phyloP scores from a whole-genome alignment of 148 eudicot species.

The Chenopodium album region DNA sequence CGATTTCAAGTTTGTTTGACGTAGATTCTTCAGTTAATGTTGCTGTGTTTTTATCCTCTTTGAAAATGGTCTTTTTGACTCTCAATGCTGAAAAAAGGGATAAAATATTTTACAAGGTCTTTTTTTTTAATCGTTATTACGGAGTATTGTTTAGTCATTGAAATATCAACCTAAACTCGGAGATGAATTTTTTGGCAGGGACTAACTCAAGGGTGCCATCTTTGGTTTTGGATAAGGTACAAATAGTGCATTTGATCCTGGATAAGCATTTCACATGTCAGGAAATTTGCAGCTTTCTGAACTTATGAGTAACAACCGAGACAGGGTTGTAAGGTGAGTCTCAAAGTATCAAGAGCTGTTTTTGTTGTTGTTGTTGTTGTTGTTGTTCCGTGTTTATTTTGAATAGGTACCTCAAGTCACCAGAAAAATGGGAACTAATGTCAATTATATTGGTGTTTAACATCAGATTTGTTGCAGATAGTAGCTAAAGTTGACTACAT shows the following conservation, averaged over 20 bases:
- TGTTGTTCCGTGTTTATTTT: not conserved
- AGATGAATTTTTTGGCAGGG: slow-evolving; percentile 22
- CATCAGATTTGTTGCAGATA: not conserved
- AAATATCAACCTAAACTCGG: not conserved
- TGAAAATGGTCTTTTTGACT: not conserved
- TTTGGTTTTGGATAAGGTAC: not conserved
- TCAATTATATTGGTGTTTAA: not conserved
- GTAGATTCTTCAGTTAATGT: no score
- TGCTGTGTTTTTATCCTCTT: not conserved
- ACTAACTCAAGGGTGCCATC: not conserved
- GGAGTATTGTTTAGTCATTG: not conserved
- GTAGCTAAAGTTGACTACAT: not conserved
- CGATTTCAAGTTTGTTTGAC: not conserved
- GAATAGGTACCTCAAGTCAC: not conserved
- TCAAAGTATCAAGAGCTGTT: not conserved
- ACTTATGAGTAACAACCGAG: slow-evolving; percentile 8
- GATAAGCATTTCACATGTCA: slow-evolving; percentile 11
- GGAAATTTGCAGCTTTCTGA: slow-evolving; percentile 14
- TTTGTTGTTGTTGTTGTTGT: not conserved
- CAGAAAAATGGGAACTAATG: not conserved
- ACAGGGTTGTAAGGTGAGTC: slow-evolving; percentile 29
- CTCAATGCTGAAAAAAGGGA: slow-evolving; percentile 3
- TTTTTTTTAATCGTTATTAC: not conserved
- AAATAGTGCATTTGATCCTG: not conserved
- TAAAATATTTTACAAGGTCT: not conserved